Base-by-base conservation (phyloP, 2,329 filamentous ascomycete genomes). In the Pseudogymnoascus sp. region DNA sequence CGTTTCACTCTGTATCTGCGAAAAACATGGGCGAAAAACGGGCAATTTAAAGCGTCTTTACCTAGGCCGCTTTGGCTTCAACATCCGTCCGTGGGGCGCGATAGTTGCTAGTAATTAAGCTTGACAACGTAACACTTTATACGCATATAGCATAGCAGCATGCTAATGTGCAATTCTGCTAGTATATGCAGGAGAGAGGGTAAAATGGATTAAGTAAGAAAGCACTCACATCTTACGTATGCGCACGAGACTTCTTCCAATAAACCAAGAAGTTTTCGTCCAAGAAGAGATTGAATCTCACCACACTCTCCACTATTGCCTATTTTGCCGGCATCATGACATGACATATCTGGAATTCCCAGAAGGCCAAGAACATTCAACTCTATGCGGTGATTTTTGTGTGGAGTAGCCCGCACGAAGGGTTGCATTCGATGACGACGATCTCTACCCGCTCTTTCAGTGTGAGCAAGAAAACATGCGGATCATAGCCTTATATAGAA, bases 141-240 rank as follows among this genome's bases (percentile, higher is more conserved):
- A 31, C 28, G 28, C 2, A 31, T 31, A 31, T 31, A 11, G 7
- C 28, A 31, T 31, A 31, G 28, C 7, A 34, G 49, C 25, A 16
- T 12, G 12, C 49, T 56, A 34, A 56, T 56, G 49, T 56, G 49
- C 49, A 56, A 56, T 56, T 56, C 25, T 56, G 11, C 49, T 34
- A 34, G 49, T 56, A 56, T 34, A 56, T 56, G 49, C 49, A 56
- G 49, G 49, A 56, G 16, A 28, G 25, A 18, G 25, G 28, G 49
- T 21, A 34, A 56, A 34, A 34, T 56, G 34, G 25, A 56, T 56
- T 34, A 56, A 56, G 6, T 28, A n/a, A 49, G 25, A 34, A 56
- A 56, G 25, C 46, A 53, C 6, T 16, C 14, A 31, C 23, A 16
- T 25, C 25, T 31, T 53, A 53, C 25, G 25, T 53, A 31, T 53